Evolutionary conservation across 441 rosid species (phyloP).

Genomic region (Raphanus hybrid): DNA sequence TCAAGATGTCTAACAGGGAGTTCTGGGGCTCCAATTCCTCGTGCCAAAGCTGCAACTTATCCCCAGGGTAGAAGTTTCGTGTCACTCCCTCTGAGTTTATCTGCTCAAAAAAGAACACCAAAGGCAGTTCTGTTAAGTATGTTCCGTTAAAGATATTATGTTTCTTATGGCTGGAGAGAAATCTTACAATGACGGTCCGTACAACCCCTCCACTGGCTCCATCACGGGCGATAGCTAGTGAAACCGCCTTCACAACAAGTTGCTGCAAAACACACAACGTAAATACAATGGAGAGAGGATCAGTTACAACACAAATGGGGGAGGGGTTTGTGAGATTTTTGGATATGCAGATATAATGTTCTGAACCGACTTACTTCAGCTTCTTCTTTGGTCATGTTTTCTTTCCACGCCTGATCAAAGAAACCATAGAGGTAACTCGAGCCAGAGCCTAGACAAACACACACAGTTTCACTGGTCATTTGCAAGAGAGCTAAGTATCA

Average conservation of each 20-base stretch:
- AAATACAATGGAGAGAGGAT: background rate
- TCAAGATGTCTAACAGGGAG: conserved; percentile 76
- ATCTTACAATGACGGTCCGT: conserved; percentile 85
- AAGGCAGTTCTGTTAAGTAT: conserved; percentile 5
- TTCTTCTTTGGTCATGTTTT: conserved; percentile 94
- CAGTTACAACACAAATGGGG: background rate
- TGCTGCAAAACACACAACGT: conserved; percentile 50
- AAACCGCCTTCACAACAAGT: conserved; percentile 93
- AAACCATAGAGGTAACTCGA: conserved; percentile 95
- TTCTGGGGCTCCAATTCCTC: conserved; percentile 87
- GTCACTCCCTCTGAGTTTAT: conserved; percentile 90
- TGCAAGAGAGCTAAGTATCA: background rate
- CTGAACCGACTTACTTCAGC: conserved; percentile 71
- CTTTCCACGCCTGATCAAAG: conserved; percentile 98
- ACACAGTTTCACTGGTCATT: background rate
- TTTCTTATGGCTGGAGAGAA: background rate
- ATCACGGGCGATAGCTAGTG: conserved; percentile 96
- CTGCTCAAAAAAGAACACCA: conserved; percentile 45
- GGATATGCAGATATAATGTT: conserved; percentile 2
- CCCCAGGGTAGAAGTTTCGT: conserved; percentile 87
- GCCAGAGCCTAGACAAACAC: conserved; percentile 73
- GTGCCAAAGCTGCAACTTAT: conserved; percentile 84
- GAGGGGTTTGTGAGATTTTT: background rate
- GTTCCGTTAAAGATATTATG: background rate
- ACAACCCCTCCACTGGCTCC: conserved; percentile 99